Evolutionary conservation across 1,139 yeast genomes (phyloP), one percentile per base, ranked within the genome.

Genomic region (Lodderomyces theae): DNA sequence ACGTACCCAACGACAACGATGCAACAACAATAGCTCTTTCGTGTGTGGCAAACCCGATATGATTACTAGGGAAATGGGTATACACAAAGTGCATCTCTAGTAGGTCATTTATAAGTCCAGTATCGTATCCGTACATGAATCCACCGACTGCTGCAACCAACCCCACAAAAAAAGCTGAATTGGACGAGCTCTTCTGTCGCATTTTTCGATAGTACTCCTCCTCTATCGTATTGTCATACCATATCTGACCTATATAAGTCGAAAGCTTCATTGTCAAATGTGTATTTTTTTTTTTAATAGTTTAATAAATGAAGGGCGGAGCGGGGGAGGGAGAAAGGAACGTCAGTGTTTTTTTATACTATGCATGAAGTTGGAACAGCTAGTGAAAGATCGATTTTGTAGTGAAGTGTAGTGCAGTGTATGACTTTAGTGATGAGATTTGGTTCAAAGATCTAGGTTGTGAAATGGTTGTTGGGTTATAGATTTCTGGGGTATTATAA

Each of bases 111-210:
- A 84, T 81, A 37, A 85, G 66, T 3, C 95, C 94, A 1, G 95
- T 87, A 60, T 86, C 95, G 57, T 84, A 85, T 1, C 95, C 95
- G 55, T 83, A 86, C 39, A 86, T 66, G 60, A 86, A 85, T 0
- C 94, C 95, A 31, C 94, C 94, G 16, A 83, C 74, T 15, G 94
- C 92, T 7, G 90, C 89, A 42, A 84, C 80, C 25, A 79, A 54
- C 43, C 92, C 92, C 5, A 85, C 88, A 12, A 74, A 63, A 34
- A 82, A 59, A 11, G 89, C 86, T 66, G 82, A 78, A 38, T 67
- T 62, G 4, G 80, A 72, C 1, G 84, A 77, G 44, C 79, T 76
- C 45, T 72, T 65, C 54, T 68, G 72, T 43, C 73, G 67, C 56
- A 69, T 59, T 48, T 66, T 66, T 25, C 60, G 55, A 51, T 65